These are phyloP conservation scores for Quercus gilva DNA, from an alignment of 306 rosid genomes.

Conservation along the genomic window DNA sequence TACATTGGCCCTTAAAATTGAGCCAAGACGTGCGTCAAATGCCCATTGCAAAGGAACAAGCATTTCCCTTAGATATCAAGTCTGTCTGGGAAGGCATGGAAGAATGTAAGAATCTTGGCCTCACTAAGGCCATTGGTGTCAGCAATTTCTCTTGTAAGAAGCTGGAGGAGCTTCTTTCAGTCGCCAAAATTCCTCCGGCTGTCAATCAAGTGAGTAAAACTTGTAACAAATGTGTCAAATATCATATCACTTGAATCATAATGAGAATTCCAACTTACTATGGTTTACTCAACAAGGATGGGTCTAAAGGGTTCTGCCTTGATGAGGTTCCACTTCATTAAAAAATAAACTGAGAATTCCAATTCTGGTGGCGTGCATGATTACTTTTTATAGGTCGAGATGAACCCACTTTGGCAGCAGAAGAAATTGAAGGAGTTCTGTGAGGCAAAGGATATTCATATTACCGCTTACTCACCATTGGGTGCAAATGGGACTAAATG, in stretches of 20 bases:
- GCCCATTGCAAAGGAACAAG: slow-evolving; percentile 38
- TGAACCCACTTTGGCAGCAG: slow-evolving; percentile 55
- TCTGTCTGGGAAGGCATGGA: slow-evolving; percentile 81
- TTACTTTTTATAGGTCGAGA: slow-evolving; percentile 38
- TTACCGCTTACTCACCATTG: slow-evolving; percentile 51
- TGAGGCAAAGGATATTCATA: slow-evolving; percentile 34
- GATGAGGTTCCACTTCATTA: too few species aligned
- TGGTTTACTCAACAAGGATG: too few species aligned
- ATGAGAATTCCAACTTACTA: background rate
- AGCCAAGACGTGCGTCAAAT: slow-evolving; percentile 4
- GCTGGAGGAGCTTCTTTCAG: slow-evolving; percentile 59
- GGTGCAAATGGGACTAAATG: slow-evolving; percentile 31
- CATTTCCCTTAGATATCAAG: slow-evolving; percentile 49
- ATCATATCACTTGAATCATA: background rate
- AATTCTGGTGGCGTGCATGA: background rate
- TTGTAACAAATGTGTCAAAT: background rate
- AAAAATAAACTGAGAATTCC: too few species aligned
- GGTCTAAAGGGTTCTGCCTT: too few species aligned
- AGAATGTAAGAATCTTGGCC: slow-evolving; percentile 67
- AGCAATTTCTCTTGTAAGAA: slow-evolving; percentile 71
- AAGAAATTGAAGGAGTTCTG: slow-evolving; percentile 40
- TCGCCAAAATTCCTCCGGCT: slow-evolving; percentile 64
- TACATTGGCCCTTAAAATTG: slow-evolving; percentile 35
- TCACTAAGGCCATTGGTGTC: slow-evolving; percentile 77
- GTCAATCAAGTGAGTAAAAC: slow-evolving; percentile 55